phyloP scores from a whole-genome alignment of 2,329 filamentous ascomycete species.

The Bipolaris oryzae region DNA sequence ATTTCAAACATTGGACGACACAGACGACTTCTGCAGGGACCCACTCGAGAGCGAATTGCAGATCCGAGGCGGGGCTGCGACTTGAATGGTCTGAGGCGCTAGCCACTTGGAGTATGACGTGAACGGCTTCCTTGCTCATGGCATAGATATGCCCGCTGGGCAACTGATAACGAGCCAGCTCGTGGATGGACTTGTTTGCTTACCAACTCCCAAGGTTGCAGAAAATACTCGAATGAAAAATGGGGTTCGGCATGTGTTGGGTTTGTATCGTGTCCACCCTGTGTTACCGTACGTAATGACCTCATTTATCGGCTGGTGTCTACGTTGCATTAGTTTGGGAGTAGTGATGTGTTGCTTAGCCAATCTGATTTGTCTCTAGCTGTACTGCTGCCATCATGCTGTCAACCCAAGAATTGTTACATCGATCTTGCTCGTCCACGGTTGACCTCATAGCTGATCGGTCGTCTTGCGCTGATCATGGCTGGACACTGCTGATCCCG shows the following conservation, averaged over 20 bases:
- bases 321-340: conserved; percentile 1
- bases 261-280: neutral
- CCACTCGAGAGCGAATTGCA: conserved; percentile 14
- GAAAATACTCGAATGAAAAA: conserved; percentile 14
- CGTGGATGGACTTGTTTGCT: conserved; percentile 16
- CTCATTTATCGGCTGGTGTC: neutral
- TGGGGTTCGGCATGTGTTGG: conserved; percentile 13
- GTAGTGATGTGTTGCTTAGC: conserved; percentile 9
- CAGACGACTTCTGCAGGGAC: conserved; percentile 17
- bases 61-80: conserved; percentile 34
- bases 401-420: conserved; percentile 5
- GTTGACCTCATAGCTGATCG: conserved; percentile 4
- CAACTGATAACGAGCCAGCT: conserved; percentile 32
- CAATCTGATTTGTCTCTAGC: conserved; percentile 11
- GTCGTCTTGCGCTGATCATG: conserved; percentile 1
- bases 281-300: neutral
- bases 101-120: conserved; percentile 31
- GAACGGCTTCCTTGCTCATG: conserved; percentile 19
- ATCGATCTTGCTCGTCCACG: neutral
- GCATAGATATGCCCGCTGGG: conserved; percentile 17
- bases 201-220: conserved; percentile 33
- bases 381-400: neutral
- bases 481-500: no score
- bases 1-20: conserved; percentile 13
- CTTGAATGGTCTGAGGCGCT: conserved; percentile 25